Conservation (phyloP, 495 filamentous ascomycete genomes). For the Glonium stellatum region DNA sequence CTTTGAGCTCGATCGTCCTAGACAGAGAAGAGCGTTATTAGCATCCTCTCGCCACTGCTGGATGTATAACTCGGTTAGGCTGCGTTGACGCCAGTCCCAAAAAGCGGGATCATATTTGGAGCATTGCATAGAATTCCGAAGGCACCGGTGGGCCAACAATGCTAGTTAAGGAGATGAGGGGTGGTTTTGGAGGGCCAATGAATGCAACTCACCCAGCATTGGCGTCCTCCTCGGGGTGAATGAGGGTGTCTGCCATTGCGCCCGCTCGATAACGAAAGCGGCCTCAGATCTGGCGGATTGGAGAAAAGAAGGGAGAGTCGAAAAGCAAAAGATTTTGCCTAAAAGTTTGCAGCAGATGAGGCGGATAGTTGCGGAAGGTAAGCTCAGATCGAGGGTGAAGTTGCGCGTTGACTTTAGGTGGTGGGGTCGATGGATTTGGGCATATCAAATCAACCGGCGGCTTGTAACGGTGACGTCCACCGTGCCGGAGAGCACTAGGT, state of each 20-base stretch:
- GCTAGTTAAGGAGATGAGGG: background rate
- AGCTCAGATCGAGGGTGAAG: conserved; percentile 6
- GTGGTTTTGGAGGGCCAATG: background rate
- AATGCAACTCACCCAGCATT: conserved; percentile 57
- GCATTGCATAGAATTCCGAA: conserved; percentile 2
- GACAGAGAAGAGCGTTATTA: conserved; percentile 12
- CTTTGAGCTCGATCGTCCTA: conserved; percentile 88
- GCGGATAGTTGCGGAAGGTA: conserved; percentile 10
- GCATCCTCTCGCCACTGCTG: background rate
- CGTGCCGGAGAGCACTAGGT: background rate
- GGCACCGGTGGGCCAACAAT: background rate
- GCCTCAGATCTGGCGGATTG: conserved; percentile 9
- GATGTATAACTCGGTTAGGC: conserved; percentile 1
- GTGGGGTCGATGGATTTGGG: conserved; percentile 18
- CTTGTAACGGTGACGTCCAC: too few species aligned
- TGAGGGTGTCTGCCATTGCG: conserved; percentile 57
- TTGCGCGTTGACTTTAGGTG: conserved; percentile 7
- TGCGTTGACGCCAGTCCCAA: background rate
- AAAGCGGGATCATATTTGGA: background rate
- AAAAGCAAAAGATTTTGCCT: background rate
- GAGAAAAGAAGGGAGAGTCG: conserved; percentile 6
- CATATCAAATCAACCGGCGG: conserved; percentile 7
- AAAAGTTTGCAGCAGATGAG: background rate
- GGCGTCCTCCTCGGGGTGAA: conserved; percentile 52
- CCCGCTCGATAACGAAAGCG: conserved; percentile 3